phyloP scores from a whole-genome alignment of 495 filamentous ascomycete genomes.

The Lasiosphaeria ovina region DNA sequence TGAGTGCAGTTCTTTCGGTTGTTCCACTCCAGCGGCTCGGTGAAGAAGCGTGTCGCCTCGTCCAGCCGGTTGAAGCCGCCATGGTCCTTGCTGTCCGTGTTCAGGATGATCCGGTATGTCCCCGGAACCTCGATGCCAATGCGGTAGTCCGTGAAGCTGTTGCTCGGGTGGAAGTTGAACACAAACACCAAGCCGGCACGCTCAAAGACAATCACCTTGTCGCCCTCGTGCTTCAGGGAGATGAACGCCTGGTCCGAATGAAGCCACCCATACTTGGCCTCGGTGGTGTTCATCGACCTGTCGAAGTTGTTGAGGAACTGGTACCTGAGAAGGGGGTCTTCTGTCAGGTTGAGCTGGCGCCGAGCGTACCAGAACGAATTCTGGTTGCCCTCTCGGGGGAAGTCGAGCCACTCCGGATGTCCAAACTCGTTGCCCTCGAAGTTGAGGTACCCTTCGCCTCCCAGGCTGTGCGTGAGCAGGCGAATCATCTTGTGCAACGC shows the following conservation, averaged over 20 bases:
- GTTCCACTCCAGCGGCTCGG: slow-evolving; percentile 87
- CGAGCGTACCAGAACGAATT: slow-evolving; percentile 98
- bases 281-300: slow-evolving; percentile 79
- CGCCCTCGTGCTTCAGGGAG: slow-evolving; percentile 86
- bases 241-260: slow-evolving; percentile 85
- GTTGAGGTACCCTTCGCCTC: slow-evolving; percentile 96
- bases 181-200: slow-evolving; percentile 85
- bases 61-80: slow-evolving; percentile 79
- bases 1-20: slow-evolving; percentile 83
- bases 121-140: slow-evolving; percentile 81
- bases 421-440: slow-evolving; percentile 99
- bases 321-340: slow-evolving; percentile 84
- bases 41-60: slow-evolving; percentile 80
- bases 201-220: slow-evolving; percentile 97
- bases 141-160: slow-evolving; percentile 89
- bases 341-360: slow-evolving; percentile 88
- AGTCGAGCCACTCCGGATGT: slow-evolving; percentile 98
- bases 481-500: slow-evolving; percentile 96
- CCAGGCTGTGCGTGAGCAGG: slow-evolving; percentile 87
- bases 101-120: slow-evolving; percentile 85
- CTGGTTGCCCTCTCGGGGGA: slow-evolving; percentile 88
- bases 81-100: slow-evolving; percentile 72
- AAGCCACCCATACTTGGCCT: slow-evolving; percentile 91
- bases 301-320: slow-evolving; percentile 94
- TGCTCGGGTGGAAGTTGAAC: slow-evolving; percentile 91